These are phyloP conservation scores for Kockovaella imperatae DNA, from an alignment of 768 basidiomycete genomes.

Conservation along the genomic window DNA sequence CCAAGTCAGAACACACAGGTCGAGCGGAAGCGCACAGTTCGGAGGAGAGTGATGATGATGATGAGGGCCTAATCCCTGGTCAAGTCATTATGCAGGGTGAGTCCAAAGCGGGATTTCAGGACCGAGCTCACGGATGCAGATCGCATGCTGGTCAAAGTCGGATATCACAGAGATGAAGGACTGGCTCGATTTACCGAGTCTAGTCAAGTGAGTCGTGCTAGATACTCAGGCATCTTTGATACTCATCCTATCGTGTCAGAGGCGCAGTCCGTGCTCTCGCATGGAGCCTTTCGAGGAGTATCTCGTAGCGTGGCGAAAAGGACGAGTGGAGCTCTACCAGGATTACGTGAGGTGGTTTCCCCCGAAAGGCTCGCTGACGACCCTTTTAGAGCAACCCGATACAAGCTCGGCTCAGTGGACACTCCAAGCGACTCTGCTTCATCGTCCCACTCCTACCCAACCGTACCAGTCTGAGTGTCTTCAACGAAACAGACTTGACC, in stretches of 20 bases:
- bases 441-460: slow-evolving; percentile 62
- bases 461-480: slow-evolving; percentile 68
- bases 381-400: slow-evolving; percentile 49
- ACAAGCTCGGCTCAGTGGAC: slow-evolving; percentile 60
- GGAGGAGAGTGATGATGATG: slow-evolving; percentile 22
- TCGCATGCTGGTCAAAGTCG: slow-evolving; percentile 77
- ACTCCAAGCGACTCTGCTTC: slow-evolving; percentile 72
- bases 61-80: slow-evolving; percentile 39
- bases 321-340: slow-evolving; percentile 71
- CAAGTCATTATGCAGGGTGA: slow-evolving; percentile 69
- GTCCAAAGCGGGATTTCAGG: slow-evolving; percentile 9
- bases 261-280: slow-evolving; percentile 48
- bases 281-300: slow-evolving; percentile 69
- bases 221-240: slow-evolving; percentile 10
- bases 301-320: slow-evolving; percentile 73
- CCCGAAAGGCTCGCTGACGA: not conserved
- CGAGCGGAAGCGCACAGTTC: too few species aligned
- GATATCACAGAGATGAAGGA: slow-evolving; percentile 52
- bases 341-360: slow-evolving; percentile 55
- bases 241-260: slow-evolving; percentile 54
- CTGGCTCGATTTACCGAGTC: slow-evolving; percentile 30
- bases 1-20: too few species aligned
- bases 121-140: slow-evolving; percentile 51
- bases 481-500: slow-evolving; percentile 76
- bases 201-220: slow-evolving; percentile 9